Conservation (phyloP, 352 stramenopile species). For the Lagenidium sp. region DNA sequence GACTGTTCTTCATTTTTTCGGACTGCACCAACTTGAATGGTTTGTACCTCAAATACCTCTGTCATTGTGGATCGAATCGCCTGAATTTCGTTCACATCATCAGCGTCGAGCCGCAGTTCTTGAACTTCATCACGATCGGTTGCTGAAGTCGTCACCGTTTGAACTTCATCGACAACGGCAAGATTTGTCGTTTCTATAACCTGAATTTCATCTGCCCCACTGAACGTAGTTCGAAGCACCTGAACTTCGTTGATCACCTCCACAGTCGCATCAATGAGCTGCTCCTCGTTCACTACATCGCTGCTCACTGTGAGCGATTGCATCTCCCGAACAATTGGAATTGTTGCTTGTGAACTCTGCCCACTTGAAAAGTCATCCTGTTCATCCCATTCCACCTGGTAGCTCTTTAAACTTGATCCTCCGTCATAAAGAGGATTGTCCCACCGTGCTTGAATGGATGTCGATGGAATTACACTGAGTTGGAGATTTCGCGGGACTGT, state of each 20-base stretch:
- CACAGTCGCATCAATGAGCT: slow-evolving; percentile 90
- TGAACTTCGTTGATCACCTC: slow-evolving; percentile 95
- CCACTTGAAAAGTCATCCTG: slow-evolving; percentile 64
- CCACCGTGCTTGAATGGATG: slow-evolving; percentile 79
- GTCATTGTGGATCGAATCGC: slow-evolving; percentile 68
- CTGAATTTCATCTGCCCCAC: slow-evolving; percentile 84
- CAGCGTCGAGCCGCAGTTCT: slow-evolving; percentile 62
- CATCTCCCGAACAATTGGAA: slow-evolving; percentile 89
- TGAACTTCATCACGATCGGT: slow-evolving; percentile 91
- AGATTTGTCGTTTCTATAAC: slow-evolving; percentile 67
- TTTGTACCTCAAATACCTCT: slow-evolving; percentile 84
- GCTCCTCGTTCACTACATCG: slow-evolving; percentile 88
- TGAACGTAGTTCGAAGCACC: slow-evolving; percentile 86
- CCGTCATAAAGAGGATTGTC: slow-evolving; percentile 88
- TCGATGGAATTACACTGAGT: slow-evolving; percentile 44
- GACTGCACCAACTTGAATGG: slow-evolving; percentile 61
- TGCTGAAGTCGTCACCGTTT: slow-evolving; percentile 88
- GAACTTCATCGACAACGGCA: slow-evolving; percentile 83
- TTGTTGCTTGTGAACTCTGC: slow-evolving; percentile 48
- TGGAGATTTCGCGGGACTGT: slow-evolving; percentile 45
- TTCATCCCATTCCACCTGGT: slow-evolving; percentile 79
- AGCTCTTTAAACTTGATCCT: slow-evolving; percentile 69
- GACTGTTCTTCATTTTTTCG: slow-evolving; percentile 80
- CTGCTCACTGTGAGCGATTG: slow-evolving; percentile 77
- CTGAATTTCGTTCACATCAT: slow-evolving; percentile 91